phyloP scores from a whole-genome alignment of 805 yeast genomes.

The Priceomyces haplophilus region DNA sequence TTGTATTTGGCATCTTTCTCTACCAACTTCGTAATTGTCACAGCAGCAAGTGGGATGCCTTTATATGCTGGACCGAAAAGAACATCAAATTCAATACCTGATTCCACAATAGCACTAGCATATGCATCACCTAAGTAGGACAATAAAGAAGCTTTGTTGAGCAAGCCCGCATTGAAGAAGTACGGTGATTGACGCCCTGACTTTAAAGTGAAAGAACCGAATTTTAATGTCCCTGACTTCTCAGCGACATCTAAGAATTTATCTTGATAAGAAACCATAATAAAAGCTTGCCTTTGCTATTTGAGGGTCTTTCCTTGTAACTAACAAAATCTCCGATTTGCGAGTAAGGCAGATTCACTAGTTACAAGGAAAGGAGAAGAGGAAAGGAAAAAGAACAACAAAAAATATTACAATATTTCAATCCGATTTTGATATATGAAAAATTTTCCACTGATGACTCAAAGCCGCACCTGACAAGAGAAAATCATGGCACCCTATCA shows the following conservation, averaged over 20 bases:
- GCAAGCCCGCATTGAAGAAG: constrained; percentile 90
- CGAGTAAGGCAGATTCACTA: neutral
- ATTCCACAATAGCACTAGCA: constrained; percentile 79
- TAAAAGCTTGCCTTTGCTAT: constrained; percentile 3
- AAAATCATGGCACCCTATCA: no score
- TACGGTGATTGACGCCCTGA: constrained; percentile 95
- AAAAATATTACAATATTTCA: neutral
- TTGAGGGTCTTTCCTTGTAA: constrained; percentile 1
- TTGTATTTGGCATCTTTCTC: constrained; percentile 85
- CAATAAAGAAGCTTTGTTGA: constrained; percentile 74
- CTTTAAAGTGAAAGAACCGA: constrained; percentile 86
- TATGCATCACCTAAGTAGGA: constrained; percentile 84
- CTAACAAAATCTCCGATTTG: neutral
- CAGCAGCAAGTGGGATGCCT: constrained; percentile 93
- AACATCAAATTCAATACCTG: constrained; percentile 83
- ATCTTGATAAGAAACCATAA: constrained; percentile 50
- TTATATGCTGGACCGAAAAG: constrained; percentile 97
- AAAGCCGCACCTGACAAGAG: no score
- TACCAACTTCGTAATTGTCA: constrained; percentile 87
- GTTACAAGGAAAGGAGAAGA: constrained; percentile 6
- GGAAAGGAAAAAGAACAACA: constrained; percentile 4
- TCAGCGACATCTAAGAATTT: constrained; percentile 79
- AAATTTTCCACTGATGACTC: no score
- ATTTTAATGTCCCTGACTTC: constrained; percentile 76
- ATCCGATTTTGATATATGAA: neutral